These are phyloP conservation scores for Poa annua DNA, from an alignment of 176 grass and related monocot species.

Conservation along the genomic window DNA sequence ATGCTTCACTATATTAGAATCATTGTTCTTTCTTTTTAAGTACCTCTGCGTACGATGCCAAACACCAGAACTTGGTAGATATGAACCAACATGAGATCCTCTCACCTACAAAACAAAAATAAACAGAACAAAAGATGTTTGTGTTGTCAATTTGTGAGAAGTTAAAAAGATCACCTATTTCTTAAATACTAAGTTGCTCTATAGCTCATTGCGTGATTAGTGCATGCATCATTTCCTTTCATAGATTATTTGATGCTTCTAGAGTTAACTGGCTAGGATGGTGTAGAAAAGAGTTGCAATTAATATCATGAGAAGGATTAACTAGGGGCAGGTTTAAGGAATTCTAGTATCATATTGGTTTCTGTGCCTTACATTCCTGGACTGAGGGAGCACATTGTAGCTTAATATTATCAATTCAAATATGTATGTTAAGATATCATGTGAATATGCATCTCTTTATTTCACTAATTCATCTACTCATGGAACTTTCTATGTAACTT, in stretches of 20 bases:
- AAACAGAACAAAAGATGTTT: slow-evolving; percentile 11
- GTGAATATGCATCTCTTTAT: background rate
- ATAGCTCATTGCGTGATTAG: background rate
- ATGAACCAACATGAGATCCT: slow-evolving; percentile 97
- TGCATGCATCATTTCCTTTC: slow-evolving; percentile 30
- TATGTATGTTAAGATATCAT: background rate
- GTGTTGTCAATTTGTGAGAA: slow-evolving; percentile 37
- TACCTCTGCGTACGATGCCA: slow-evolving; percentile 95
- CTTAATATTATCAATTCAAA: slow-evolving; percentile 9
- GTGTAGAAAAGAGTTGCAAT: slow-evolving; percentile 10
- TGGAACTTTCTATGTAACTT: background rate
- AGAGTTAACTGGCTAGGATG: background rate
- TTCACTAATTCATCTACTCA: slow-evolving; percentile 19
- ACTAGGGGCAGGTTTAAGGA: background rate
- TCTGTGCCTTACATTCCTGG: background rate
- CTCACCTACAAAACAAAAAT: slow-evolving; percentile 71
- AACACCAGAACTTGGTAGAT: slow-evolving; percentile 95
- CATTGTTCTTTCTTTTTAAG: slow-evolving; percentile 65
- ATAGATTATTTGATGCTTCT: slow-evolving; percentile 15
- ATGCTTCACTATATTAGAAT: slow-evolving; percentile 81
- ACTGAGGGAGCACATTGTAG: background rate
- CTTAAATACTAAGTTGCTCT: slow-evolving; percentile 13
- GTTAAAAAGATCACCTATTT: background rate
- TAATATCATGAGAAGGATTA: background rate
- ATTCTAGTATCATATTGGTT: background rate